phyloP scores from a whole-genome alignment of 148 eudicot genomes.

The Pharnaceum exiguum region DNA sequence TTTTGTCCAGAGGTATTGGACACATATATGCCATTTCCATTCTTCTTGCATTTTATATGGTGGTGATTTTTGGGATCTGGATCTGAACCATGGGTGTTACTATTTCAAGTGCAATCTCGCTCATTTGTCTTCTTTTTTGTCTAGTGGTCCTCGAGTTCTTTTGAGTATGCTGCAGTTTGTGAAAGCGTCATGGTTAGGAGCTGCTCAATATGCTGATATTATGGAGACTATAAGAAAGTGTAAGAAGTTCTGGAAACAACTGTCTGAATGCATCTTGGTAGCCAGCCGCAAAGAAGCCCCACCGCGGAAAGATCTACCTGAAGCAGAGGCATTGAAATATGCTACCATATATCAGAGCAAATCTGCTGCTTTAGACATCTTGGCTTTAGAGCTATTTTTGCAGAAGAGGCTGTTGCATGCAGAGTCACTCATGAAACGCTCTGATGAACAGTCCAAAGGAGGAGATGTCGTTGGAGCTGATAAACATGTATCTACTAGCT shows the following conservation, averaged over 20 bases:
- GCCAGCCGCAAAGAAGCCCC: slow-evolving; percentile 19
- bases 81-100: too few relatives aligned
- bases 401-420: slow-evolving; percentile 69
- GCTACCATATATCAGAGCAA: slow-evolving; percentile 52
- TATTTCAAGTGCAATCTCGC: not conserved
- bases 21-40: not conserved
- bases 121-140: slow-evolving; percentile 14
- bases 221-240: slow-evolving; percentile 59
- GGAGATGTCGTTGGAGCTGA: slow-evolving; percentile 19
- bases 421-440: slow-evolving; percentile 31
- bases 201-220: slow-evolving; percentile 62
- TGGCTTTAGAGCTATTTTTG: slow-evolving; percentile 66
- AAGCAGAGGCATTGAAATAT: slow-evolving; percentile 32
- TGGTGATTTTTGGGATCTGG: not conserved
- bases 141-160: slow-evolving; percentile 60
- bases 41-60: not conserved
- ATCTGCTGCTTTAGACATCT: slow-evolving; percentile 53
- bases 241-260: slow-evolving; percentile 60
- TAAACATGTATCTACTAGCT: slow-evolving; percentile 28
- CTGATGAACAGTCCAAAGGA: slow-evolving; percentile 29
- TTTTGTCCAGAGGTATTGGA: slow-evolving; percentile 53
- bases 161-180: slow-evolving; percentile 52
- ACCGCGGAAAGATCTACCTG: slow-evolving; percentile 27
- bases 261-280: slow-evolving; percentile 40
- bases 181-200: slow-evolving; percentile 83